Conservation (phyloP, 2,329 filamentous ascomycete species). For the Mycocentrospora acerina region DNA sequence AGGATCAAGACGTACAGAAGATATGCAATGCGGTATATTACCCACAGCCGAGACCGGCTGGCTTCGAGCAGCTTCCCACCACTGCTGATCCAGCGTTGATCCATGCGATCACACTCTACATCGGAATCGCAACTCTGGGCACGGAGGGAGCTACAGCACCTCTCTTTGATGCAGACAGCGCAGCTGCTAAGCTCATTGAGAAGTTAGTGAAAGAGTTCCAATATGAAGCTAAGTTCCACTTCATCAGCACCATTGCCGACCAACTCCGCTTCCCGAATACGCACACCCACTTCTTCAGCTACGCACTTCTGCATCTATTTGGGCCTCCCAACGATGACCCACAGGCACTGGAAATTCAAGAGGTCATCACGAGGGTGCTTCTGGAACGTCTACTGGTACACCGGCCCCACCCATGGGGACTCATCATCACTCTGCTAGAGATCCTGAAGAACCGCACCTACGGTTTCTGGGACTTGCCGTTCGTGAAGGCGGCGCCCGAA, state of each 20-base stretch:
- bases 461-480: slow-evolving; percentile 88
- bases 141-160: slow-evolving; percentile 60
- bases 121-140: slow-evolving; percentile 71
- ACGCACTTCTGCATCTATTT: slow-evolving; percentile 81
- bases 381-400: slow-evolving; percentile 85
- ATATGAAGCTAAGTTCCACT: slow-evolving; percentile 78
- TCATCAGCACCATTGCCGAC: slow-evolving; percentile 83
- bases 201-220: slow-evolving; percentile 74
- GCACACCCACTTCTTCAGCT: slow-evolving; percentile 91
- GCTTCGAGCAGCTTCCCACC: slow-evolving; percentile 67
- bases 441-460: slow-evolving; percentile 89
- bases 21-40: slow-evolving; percentile 73
- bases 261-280: slow-evolving; percentile 88
- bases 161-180: slow-evolving; percentile 64
- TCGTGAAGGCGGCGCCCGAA: slow-evolving; percentile 87
- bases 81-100: slow-evolving; percentile 70
- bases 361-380: slow-evolving; percentile 86
- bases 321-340: slow-evolving; percentile 58
- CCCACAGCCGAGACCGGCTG: slow-evolving; percentile 59
- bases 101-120: slow-evolving; percentile 80
- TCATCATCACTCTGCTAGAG: slow-evolving; percentile 85
- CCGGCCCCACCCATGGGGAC: slow-evolving; percentile 93
- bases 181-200: slow-evolving; percentile 72
- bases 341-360: slow-evolving; percentile 74
- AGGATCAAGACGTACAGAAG: slow-evolving; percentile 72